Base-by-base conservation (phyloP, 1,284 basidiomycete species). In the Chondrostereum purpureum region DNA sequence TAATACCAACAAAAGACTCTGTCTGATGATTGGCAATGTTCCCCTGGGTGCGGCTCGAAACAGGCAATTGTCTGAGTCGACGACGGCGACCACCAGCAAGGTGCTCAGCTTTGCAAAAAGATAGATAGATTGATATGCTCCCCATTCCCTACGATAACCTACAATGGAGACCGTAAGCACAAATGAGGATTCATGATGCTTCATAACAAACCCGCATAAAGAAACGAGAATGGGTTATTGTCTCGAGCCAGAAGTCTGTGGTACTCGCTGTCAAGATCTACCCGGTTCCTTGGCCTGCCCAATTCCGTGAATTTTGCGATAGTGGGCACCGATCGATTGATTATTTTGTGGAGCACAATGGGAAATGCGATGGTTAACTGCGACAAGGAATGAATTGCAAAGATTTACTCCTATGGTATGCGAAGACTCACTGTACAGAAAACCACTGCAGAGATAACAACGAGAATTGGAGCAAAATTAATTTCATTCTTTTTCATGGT, bases 361-460 rank as follows among this genome's bases (percentile, higher is more conserved):
- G 88, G 88, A 53, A 85, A 88, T 76, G 79, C 87, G 4, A 89
- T 53, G 0, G 83, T 84, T 47, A 84, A 62, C 83, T 87, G 49
- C 13, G 24, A 13, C n/a, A 18, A 33, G 19, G 23, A 37, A 41
- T 50, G 39, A 47, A 39, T 21, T 31, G 23, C 35, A 18, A 34
- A 34, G n/a, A 24, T 14, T 17, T 34, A 24, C 17, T n/a, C 18
- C 6, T 20, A 23, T 50, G 48, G 31, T 14, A 44, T 12, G 50
- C 8, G 51, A 53, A 5, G 42, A 38, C 77, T 52, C 55, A 88
- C 83, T 47, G 72, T 61, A 19, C 68, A 43, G 39, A 89, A 66
- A 10, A 76, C 74, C 5, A 80, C 44, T 1, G 70, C 53, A 0
- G 86, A 76, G 13, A 84, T 55, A 12, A 80, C 73, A 3, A 90